Percentiles rank a stretch among this genome's conserved stretches.
Evolutionary conservation across 2,329 filamentous ascomycete species (phyloP).

Genomic region (Alternaria postmessia): DNA sequence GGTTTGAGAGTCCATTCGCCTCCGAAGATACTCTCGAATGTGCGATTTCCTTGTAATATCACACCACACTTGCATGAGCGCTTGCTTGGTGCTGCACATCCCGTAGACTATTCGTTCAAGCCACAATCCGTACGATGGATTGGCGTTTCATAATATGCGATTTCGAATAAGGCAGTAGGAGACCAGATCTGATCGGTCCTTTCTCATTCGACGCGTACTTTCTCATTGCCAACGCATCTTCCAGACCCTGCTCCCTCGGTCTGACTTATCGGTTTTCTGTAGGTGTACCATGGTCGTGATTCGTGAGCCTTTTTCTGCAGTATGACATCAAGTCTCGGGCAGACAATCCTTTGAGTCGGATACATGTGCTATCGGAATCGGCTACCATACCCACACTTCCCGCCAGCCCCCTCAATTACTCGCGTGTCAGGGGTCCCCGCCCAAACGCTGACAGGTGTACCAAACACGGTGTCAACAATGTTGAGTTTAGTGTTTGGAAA

Average conservation of each 20-base stretch:
- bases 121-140: slow-evolving; percentile 9
- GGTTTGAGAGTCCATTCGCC: neutral
- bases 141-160: slow-evolving; percentile 25
- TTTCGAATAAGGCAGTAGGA: slow-evolving; percentile 14
- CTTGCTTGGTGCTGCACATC: slow-evolving; percentile 3
- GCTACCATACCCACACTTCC: slow-evolving; percentile 26
- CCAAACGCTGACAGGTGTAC: slow-evolving; percentile 8
- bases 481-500: neutral
- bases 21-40: slow-evolving; percentile 4
- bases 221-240: slow-evolving; percentile 30
- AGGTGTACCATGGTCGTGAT: slow-evolving; percentile 27
- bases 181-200: slow-evolving; percentile 9
- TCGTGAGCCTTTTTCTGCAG: slow-evolving; percentile 21
- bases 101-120: slow-evolving; percentile 3
- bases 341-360: slow-evolving; percentile 12
- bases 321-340: slow-evolving; percentile 32
- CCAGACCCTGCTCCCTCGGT: slow-evolving; percentile 10
- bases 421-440: slow-evolving; percentile 24
- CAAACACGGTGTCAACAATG: slow-evolving; percentile 3
- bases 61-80: slow-evolving; percentile 17
- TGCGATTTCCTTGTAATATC: slow-evolving; percentile 13
- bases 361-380: slow-evolving; percentile 20
- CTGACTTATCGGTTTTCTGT: slow-evolving; percentile 5
- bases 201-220: slow-evolving; percentile 18
- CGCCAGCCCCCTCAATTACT: slow-evolving; percentile 30